Base-by-base conservation (phyloP, 768 basidiomycete species). In the Kwoniella newhampshirensis region DNA sequence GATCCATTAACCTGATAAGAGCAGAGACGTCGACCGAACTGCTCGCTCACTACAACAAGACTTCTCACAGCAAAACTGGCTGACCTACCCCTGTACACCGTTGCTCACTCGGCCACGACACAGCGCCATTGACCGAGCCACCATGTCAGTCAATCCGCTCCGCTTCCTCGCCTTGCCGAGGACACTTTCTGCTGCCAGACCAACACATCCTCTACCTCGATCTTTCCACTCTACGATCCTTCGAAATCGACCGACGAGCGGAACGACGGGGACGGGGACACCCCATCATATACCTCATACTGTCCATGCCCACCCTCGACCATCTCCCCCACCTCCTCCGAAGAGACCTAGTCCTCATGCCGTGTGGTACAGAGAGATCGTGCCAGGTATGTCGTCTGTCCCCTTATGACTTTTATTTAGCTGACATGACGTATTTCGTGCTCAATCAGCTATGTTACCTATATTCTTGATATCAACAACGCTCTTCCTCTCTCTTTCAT, bases 311-410 rank as follows among this genome's bases (percentile, higher is more conserved):
- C 32, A 32, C 13, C 32, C 32, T 32, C 32, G 32, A 6, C 32
- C 32, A 13, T 13, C 32, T 32, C 6, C 7, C 13, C 32, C 32
- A 13, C 32, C 32, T 32, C 6, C 7, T 32, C 32, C 32, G 25
- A 67, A 67, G 46, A 58, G 56, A 30, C 58, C 64, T 1, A 71
- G 63, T 57, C 48, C 58, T 17, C 71, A 74, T 64, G 49, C 71
- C 39, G 64, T 76, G 3, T 76, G 75, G 75, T 76, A 76, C 54
- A 49, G 75, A 12, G 75, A 76, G 67, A 73, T 73, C 28, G 70
- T 75, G 11, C 71, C 74, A 4, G 71, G 71, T 73, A 42, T 62
- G 68, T 58, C 6, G 6, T 7, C 6, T 42, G 41, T 8, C n/a
- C 11, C 9, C 12, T 25, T 17, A 23, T 15, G 15, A 23, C 41